These are phyloP conservation scores for Rusavskia elegans DNA, from an alignment of 495 filamentous ascomycete genomes.

Conservation along the genomic window DNA sequence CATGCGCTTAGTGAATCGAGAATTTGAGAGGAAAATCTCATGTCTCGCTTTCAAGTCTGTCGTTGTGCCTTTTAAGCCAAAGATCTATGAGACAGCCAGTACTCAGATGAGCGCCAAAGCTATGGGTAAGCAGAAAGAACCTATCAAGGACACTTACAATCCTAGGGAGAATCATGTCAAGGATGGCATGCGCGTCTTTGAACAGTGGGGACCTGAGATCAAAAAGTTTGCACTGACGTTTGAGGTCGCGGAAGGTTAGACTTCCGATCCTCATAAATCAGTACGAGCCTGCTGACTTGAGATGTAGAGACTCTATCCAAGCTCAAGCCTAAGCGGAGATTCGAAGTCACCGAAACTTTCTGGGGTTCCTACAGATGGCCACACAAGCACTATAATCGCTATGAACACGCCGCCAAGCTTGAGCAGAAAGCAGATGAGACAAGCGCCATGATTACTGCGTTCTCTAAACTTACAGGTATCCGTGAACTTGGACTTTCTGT, in stretches of 20 bases:
- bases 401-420: slow-evolving; percentile 26
- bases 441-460: slow-evolving; percentile 28
- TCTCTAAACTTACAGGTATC: slow-evolving; percentile 24
- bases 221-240: slow-evolving; percentile 36
- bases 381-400: slow-evolving; percentile 29
- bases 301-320: neutral
- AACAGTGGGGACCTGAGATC: slow-evolving; percentile 33
- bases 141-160: neutral
- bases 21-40: slow-evolving; percentile 35
- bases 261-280: too few species aligned
- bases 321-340: slow-evolving; percentile 7
- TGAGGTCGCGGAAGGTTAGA: slow-evolving; percentile 29
- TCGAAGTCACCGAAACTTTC: slow-evolving; percentile 22
- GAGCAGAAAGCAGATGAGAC: slow-evolving; percentile 37
- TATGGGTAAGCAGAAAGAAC: neutral
- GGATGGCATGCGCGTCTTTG: slow-evolving; percentile 31
- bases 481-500: slow-evolving; percentile 36
- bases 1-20: slow-evolving; percentile 36
- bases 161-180: slow-evolving; percentile 4
- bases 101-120: neutral
- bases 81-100: slow-evolving; percentile 30
- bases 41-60: slow-evolving; percentile 28
- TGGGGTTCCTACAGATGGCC: slow-evolving; percentile 42
- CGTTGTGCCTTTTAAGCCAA: slow-evolving; percentile 37
- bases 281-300: neutral